phyloP scores from a whole-genome alignment of 2,329 filamentous ascomycete species.

The Aspergillus hiratsukae region DNA sequence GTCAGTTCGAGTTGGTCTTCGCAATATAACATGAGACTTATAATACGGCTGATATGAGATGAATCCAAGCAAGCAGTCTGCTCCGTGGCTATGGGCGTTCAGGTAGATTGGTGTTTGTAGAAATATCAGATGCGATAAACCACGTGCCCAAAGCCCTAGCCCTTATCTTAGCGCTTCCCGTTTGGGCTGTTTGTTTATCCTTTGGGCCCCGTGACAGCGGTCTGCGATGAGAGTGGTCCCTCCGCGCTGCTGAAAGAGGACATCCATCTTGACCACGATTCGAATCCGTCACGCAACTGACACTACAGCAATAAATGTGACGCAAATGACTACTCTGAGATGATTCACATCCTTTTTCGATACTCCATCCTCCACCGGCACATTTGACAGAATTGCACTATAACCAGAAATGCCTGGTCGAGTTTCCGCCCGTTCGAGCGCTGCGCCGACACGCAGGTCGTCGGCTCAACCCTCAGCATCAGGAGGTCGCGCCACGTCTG shows the following conservation, averaged over 20 bases:
- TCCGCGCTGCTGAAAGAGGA: constrained; percentile 1
- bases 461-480: constrained; percentile 66
- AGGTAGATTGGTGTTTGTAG: background rate
- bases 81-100: background rate
- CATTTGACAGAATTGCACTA: constrained; percentile 7
- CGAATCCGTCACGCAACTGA: background rate
- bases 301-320: background rate
- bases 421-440: constrained; percentile 35
- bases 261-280: background rate
- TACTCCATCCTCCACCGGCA: constrained; percentile 1
- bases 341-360: constrained; percentile 6
- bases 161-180: constrained; percentile 33
- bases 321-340: constrained; percentile 9
- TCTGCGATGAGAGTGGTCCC: constrained; percentile 8
- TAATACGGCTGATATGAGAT: background rate
- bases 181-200: constrained; percentile 40
- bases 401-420: constrained; percentile 36
- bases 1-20: background rate
- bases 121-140: background rate
- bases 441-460: constrained; percentile 35
- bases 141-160: constrained; percentile 23
- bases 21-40: background rate
- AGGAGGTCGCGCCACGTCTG: constrained; percentile 73
- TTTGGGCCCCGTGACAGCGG: constrained; percentile 17
- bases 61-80: background rate